Base-by-base conservation (phyloP, 352 stramenopile genomes). In the Phytophthora litchii region DNA sequence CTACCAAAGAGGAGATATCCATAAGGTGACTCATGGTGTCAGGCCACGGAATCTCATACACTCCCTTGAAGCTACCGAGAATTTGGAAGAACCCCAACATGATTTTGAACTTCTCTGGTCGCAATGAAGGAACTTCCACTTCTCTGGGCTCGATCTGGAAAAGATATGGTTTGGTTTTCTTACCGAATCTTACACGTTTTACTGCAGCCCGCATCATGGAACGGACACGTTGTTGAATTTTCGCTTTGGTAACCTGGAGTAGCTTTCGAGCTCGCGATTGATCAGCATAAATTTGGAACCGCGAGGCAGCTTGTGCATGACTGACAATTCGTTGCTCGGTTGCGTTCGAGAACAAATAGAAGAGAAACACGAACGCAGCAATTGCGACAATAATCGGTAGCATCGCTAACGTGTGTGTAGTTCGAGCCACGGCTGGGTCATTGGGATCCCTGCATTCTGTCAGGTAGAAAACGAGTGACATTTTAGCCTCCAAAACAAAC, bases 101-200 rank as follows among this genome's bases (percentile, higher is more conserved):
- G 31, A 92, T 92, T 65, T 92, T 92, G 44, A 92, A 83, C 47
- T 92, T 92, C 25, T 92, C 83, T 3, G 80, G 64, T 8, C 77
- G 71, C 32, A 83, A 78, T 10, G 60, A 17, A 13, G 77, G 66
- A 5, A 68, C 55, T 17, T 60, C 34, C 4, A 66, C 51, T 8
- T 16, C 4, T 3, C 45, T 47, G 1, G 58, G 78, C 6, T 60
- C 46, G 23, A 90, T 88, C 0, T 64, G 37, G 41, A 92, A 92
- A 19, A 84, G 47, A 20, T 45, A 25, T 14, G 16, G 11, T 5
- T 6, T 36, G 2, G 14, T n/a, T 19, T 54, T 29, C 21, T 37
- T 54, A 16, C 48, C 17, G 5, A 60, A 32, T 4, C 19, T 45
- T 42, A 19, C 25, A 23, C 31, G 62, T n/a, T 34, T 37, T 9